Evolutionary conservation across 75 land plant species (phyloP), one percentile per base, ranked within the genome.

Genomic region (Selaginella moellendorffii): DNA sequence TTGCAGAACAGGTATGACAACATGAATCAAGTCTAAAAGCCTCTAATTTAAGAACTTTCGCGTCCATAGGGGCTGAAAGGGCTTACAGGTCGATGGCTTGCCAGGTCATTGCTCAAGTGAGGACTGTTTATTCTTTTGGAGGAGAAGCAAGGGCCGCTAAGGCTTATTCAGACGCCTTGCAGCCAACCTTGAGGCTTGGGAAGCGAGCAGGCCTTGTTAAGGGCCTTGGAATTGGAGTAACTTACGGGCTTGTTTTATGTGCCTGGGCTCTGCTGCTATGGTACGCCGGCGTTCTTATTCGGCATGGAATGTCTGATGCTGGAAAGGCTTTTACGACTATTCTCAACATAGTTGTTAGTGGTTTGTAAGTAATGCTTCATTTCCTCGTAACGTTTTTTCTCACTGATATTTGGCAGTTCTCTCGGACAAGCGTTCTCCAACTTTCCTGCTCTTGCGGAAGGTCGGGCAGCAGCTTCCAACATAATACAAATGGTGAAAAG

Each of bases 251-350:
- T 24, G 19, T 72, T 26, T 71, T 78, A 9, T 73, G 77, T 54
- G 70, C 83, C 1, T 85, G 86, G 86, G 89, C 89, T 2, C 65
- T 85, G 46, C 69, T 83, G 24, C 73, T 85, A 5, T 86, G 90
- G 90, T 83, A 83, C 71, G 81, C 84, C 21, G 69, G 90, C 52
- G 51, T 74, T 21, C 70, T 86, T 24, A 80, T 86, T 29, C 70
- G 77, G 23, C 77, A 79, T 54, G 63, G 72, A 2, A 62, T 63
- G 21, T 79, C 90, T 28, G 78, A 76, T 65, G 90, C 85, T n/a
- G 90, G 84, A 2, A 77, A 83, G 65, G 87, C 87, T 42, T 81
- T 86, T 70, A 81, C 90, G n/a, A 81, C 87, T 31, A 79, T 86
- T 22, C 29, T 86, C 52, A 74, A 74, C 61, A 86, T 81, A 46